phyloP scores from a whole-genome alignment of 352 stramenopile species.

The Globisporangium takayamanum region DNA sequence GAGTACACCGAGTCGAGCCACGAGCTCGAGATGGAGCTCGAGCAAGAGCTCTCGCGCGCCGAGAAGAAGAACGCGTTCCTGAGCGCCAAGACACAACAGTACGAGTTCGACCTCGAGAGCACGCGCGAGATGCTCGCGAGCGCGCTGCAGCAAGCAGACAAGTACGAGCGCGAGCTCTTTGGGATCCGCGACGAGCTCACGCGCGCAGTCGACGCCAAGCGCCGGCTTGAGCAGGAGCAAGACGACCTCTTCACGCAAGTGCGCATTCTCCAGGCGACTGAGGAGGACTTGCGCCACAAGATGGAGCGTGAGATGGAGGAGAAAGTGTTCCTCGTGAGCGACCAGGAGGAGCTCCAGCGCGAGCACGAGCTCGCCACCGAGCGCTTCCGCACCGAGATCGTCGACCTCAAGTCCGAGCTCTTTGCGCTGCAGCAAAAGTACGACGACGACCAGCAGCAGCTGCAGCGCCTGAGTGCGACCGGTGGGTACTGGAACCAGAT shows the following conservation, averaged over 20 bases:
- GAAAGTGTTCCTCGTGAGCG: conserved; percentile 77
- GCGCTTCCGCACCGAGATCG: conserved; percentile 75
- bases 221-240: conserved; percentile 61
- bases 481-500: conserved; percentile 10
- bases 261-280: conserved; percentile 72
- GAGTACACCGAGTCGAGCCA: conserved; percentile 81
- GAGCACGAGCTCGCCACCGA: conserved; percentile 75
- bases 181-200: conserved; percentile 38
- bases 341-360: conserved; percentile 76
- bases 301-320: conserved; percentile 85
- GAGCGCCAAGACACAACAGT: conserved; percentile 32
- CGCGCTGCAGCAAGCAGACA: conserved; percentile 39
- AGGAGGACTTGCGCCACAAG: conserved; percentile 70
- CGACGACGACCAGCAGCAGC: conserved; percentile 12
- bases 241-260: conserved; percentile 79
- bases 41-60: conserved; percentile 63
- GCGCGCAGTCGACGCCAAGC: conserved; percentile 28
- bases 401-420: conserved; percentile 84
- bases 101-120: conserved; percentile 46
- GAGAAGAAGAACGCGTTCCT: conserved; percentile 48
- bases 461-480: conserved; percentile 5
- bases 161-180: conserved; percentile 46
- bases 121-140: conserved; percentile 48
- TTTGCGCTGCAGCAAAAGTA: conserved; percentile 66
- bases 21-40: conserved; percentile 69